Evolutionary conservation across 345 rosid genomes (phyloP), one percentile per base, ranked within the genome.

Genomic region (Acer campestre): DNA sequence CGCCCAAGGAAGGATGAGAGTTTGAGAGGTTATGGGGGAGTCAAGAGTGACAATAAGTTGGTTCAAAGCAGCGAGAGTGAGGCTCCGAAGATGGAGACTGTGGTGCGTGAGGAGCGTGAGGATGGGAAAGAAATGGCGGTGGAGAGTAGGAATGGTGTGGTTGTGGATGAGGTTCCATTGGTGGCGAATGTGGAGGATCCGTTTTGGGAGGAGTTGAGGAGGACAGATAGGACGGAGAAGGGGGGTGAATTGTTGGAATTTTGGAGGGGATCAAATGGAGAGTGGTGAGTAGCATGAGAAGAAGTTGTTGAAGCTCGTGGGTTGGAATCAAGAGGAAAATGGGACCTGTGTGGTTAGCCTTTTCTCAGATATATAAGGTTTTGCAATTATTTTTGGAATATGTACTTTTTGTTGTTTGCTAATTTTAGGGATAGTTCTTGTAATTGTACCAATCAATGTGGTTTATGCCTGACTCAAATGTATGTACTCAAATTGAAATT

Each of bases 341-440:
- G 46, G 0, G 10, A 10, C 9, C 46, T 6, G 1, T 42, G 46
- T 42, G 46, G 10, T 42, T 42, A 6, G 10, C 10, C 46, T 42
- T 7, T 92, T 85, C 78, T 76, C 79, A 80, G 85, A 82, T 92
- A 90, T 84, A 75, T 91, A 84, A 92, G 98, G 97, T 92, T 76
- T 76, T 75, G 78, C 44, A 48, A 69, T 78, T 71, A 67, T 29
- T 73, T 63, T 49, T 46, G 6, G 44, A 58, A 61, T 65, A 13
- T 70, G 10, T 29, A 73, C 58, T 48, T 67, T 42, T 61, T 69
- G 13, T 59, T 67, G 8, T 75, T 71, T 68, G 59, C 58, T 61
- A 70, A 13, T 51, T 18, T 61, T 67, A 11, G 38, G 6, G 38
- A 35, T 35, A 22, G 13, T 44, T 40, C 49, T 18, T 20, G 31